A percentile compares a stretch with the other conserved stretches of the same genome.
Evolutionary conservation across 2,329 filamentous ascomycete species (phyloP).

Genomic region (Epichloe uncinata): DNA sequence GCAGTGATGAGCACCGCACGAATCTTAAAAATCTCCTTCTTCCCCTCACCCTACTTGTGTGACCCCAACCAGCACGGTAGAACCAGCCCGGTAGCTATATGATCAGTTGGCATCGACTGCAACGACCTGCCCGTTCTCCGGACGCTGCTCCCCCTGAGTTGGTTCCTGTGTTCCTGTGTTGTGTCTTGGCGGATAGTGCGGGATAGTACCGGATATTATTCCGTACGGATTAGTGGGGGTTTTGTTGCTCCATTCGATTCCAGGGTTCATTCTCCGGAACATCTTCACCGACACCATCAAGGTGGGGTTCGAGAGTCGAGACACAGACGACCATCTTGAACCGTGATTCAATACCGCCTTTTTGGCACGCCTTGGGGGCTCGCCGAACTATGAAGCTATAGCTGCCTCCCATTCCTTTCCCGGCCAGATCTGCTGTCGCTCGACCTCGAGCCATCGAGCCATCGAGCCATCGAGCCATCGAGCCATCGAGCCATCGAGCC

Average conservation of each 20-base stretch:
- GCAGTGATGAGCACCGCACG: too few species aligned
- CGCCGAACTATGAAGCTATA: background rate
- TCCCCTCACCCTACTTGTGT: background rate
- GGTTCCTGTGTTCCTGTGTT: too few species aligned
- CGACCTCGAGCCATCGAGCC: too few species aligned
- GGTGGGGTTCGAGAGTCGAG: too few species aligned
- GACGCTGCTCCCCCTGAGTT: too few species aligned
- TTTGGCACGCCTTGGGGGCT: background rate
- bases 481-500: too few species aligned
- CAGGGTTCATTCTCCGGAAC: slow-evolving; percentile 2
- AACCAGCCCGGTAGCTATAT: too few species aligned
- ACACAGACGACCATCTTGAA: too few species aligned
- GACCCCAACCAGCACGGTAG: background rate
- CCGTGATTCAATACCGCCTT: slow-evolving; percentile 1
- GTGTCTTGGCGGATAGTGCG: slow-evolving; percentile 2
- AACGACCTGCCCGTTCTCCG: background rate
- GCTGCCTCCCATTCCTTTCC: background rate
- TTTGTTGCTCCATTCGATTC: slow-evolving; percentile 5
- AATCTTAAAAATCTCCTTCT: background rate
- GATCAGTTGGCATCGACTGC: background rate
- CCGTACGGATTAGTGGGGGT: too few species aligned
- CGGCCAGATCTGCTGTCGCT: background rate
- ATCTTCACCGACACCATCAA: slow-evolving; percentile 10
- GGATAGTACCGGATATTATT: too few species aligned
- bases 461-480: too few species aligned